Evolutionary conservation across 2,329 filamentous ascomycete species (phyloP).

Genomic region (Aureobasidium sp.): DNA sequence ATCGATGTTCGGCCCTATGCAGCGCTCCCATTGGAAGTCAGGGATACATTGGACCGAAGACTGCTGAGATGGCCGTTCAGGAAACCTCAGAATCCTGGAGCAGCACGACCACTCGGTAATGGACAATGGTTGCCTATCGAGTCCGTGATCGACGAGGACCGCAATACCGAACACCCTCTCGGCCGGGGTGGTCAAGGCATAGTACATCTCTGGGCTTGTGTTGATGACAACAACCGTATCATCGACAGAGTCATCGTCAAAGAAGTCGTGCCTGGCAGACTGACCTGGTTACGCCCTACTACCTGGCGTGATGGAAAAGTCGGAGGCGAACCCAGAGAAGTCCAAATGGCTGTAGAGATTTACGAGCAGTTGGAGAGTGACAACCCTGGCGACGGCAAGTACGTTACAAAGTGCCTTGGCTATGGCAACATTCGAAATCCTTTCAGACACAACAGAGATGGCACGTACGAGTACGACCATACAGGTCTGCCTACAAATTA

Average conservation of each 20-base stretch:
- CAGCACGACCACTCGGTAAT: neutral
- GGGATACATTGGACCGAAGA: neutral
- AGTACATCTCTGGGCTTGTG: neutral
- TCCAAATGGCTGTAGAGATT: neutral
- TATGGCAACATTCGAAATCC: neutral
- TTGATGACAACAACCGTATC: neutral
- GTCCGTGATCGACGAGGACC: neutral
- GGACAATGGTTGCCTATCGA: neutral
- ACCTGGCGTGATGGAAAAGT: neutral
- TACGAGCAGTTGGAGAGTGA: neutral
- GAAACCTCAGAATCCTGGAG: neutral
- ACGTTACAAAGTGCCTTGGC: neutral
- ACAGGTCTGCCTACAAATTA: neutral
- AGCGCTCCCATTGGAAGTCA: neutral
- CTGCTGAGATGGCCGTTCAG: neutral
- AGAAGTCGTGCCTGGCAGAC: neutral
- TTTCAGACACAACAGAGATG: no score
- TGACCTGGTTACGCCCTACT: neutral
- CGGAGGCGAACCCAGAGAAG: constrained; percentile 2
- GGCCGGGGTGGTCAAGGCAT: neutral
- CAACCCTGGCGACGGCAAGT: neutral
- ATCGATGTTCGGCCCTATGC: neutral
- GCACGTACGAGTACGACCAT: no score
- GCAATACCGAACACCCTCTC: constrained; percentile 4
- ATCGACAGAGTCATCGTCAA: neutral